phyloP scores from a whole-genome alignment of 2,329 filamentous ascomycete genomes.

The Endoconidiophora laricicola region DNA sequence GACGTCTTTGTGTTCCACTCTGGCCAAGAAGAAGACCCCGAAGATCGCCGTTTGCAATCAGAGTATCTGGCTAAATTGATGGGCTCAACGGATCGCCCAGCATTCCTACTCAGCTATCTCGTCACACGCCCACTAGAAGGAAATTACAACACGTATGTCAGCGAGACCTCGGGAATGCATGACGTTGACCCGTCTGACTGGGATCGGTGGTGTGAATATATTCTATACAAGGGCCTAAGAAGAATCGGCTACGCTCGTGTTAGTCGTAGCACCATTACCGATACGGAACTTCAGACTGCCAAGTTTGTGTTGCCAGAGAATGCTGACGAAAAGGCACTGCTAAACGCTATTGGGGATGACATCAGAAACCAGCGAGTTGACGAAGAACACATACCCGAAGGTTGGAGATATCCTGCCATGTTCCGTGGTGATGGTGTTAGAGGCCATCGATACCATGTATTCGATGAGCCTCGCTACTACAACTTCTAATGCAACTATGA shows the following conservation, averaged over 20 bases:
- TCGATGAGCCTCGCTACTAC: constrained; percentile 73
- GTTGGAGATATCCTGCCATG: constrained; percentile 65
- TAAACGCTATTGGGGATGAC: constrained; percentile 29
- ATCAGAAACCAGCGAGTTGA: constrained; percentile 40
- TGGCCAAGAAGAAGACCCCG: constrained; percentile 88
- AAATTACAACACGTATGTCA: constrained; percentile 95
- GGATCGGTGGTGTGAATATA: constrained; percentile 99
- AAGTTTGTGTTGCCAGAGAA: constrained; percentile 72
- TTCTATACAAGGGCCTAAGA: constrained; percentile 78
- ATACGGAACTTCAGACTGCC: constrained; percentile 90
- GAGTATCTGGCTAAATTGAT: constrained; percentile 79
- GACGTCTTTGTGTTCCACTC: constrained; percentile 98
- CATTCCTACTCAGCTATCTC: constrained; percentile 78
- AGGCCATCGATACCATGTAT: constrained; percentile 87
- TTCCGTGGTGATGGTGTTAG: constrained; percentile 77
- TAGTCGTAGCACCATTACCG: constrained; percentile 79
- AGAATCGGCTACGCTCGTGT: constrained; percentile 81
- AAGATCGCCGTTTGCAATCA: constrained; percentile 74
- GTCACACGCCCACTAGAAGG: constrained; percentile 81
- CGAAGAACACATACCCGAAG: constrained; percentile 60
- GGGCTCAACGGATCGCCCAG: constrained; percentile 62
- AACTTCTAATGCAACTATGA: constrained; percentile 13
- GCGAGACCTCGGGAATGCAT: constrained; percentile 72
- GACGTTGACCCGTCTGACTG: constrained; percentile 87
- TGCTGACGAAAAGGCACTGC: constrained; percentile 34